Evolutionary conservation across 164 flowering plant genomes (phyloP), one percentile per base, ranked within the genome.

Genomic region (Kalanchoe fedtschenkoi): DNA sequence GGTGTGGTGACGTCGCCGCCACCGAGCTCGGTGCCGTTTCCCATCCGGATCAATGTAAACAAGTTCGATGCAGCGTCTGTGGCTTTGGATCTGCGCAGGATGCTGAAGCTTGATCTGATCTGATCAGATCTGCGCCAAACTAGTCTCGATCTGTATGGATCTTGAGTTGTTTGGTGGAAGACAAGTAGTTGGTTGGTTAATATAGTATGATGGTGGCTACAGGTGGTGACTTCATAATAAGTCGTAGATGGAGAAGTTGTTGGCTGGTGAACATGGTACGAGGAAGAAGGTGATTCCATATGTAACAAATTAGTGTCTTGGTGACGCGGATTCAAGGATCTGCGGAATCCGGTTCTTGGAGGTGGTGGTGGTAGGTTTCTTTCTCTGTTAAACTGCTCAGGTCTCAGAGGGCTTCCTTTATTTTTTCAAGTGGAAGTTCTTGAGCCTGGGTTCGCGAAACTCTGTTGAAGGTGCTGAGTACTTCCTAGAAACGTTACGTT

Each of bases 21-120:
- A 4, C 81, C 81, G 46, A 78, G 80, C 32, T 70, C 77, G 0
- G 41, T 78, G 24, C 81, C 81, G 1, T 35, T 78, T 9, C 81
- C 81, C 6, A 63, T 67, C 46, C 66, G 34, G 69, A 59, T 58
- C 24, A 15, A 58, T n/a, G 13, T 47, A 19, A 28, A 33, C 33
- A 53, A 19, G 34, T 67, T 46, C 2, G 33, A 53, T 0, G 70
- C 69, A 0, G 64, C 70, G 10, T 47, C 29, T 41, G n/a, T 43
- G 47, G 14, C 6, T 16, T 47, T 47, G 29, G 11, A 24, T 21
- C 29, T 73, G 28, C 59, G 70, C 30, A 74, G 72, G 41, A 28
- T 79, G 38, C 58, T 74, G 30, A 55, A 69, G 61, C 71, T 77
- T 16, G 69, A 68, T 34, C 13, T 59, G 53, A n/a, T 65, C 15